Base-by-base conservation (phyloP, 495 filamentous ascomycete genomes). In the Pseudotulostoma volvatum region DNA sequence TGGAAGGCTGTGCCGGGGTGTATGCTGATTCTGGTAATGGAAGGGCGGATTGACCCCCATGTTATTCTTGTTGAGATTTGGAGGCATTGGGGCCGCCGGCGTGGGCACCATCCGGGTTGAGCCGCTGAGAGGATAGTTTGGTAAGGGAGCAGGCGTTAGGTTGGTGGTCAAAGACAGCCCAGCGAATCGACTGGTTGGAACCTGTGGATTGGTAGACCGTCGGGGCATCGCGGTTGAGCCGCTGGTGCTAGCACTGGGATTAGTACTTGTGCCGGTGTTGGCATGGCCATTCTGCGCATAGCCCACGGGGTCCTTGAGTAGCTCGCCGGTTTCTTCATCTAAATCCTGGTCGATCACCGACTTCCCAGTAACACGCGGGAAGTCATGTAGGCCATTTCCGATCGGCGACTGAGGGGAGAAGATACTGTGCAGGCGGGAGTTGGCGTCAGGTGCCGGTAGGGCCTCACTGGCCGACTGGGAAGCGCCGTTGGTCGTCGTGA, bases 381-480 rank as follows among this genome's bases (percentile, higher is more conserved):
- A 69, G 39, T 84, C 78, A 33, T 67, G 63, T 7, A 84, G 65
- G 34, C 81, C 74, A 48, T 81, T 84, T 30, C 74, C 79, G 41
- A 90, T 78, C 7, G 84, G 81, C 16, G 84, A 92, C 48, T 86
- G 79, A 2, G 84, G 81, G 13, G 79, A 84, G 59, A 92, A 93
- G 30, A 90, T 55, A 44, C 61, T 81, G 39, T 82, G 76, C 37
- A 84, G 74, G 19, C 76, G 70, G 17, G 72, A 62, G 48, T 64
- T 70, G 3, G 71, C 49, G 33, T 84, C 77, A 4, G 76, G 67
- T 36, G 70, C 61, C 3, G 70, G 60, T 34, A 81, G 64, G 34
- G 83, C 74, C 30, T 52, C 50, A 34, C 62, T 57, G 41, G 57
- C 63, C 44, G 70, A 72, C 9, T 66, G 54, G 4, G 64, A 56